A percentile compares a stretch with the other conserved stretches of the same genome.
Conservation (phyloP, 2,329 filamentous ascomycete species). For the Cladosporium halotolerans region DNA sequence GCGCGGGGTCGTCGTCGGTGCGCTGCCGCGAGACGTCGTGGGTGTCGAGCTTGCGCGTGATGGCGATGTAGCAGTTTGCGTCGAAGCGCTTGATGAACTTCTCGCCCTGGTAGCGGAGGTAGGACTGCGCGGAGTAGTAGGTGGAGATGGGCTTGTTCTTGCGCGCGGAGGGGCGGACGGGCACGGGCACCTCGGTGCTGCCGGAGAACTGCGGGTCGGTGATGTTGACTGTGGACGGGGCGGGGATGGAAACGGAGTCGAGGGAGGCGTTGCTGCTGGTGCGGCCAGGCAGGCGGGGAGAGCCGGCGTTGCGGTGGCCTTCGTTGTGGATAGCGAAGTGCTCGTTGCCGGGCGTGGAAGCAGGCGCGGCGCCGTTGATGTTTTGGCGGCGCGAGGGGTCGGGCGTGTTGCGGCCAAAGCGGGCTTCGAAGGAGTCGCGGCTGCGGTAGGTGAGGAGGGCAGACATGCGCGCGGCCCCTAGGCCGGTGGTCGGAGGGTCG, state of each 20-base stretch:
- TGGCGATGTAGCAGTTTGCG: slow-evolving; percentile 97
- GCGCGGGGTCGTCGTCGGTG: slow-evolving; percentile 29
- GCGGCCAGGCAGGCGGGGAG: slow-evolving; percentile 36
- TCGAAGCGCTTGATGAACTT: slow-evolving; percentile 98
- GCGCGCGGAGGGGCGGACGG: slow-evolving; percentile 27
- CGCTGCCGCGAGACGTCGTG: slow-evolving; percentile 86
- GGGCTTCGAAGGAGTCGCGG: slow-evolving; percentile 91
- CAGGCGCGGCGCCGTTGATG: slow-evolving; percentile 60
- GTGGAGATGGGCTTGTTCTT: slow-evolving; percentile 45
- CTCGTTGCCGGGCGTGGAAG: slow-evolving; percentile 36
- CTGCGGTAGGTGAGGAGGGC: slow-evolving; percentile 93
- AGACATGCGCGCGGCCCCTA: slow-evolving; percentile 94
- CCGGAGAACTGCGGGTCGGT: slow-evolving; percentile 44
- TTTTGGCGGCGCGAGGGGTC: slow-evolving; percentile 78
- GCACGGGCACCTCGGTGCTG: slow-evolving; percentile 31
- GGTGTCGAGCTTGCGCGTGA: slow-evolving; percentile 94
- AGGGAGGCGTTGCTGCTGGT: slow-evolving; percentile 26
- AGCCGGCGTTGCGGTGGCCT: slow-evolving; percentile 43
- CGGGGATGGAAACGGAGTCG: slow-evolving; percentile 18
- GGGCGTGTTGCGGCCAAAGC: slow-evolving; percentile 88
- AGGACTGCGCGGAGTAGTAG: slow-evolving; percentile 98
- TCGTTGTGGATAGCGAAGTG: slow-evolving; percentile 50
- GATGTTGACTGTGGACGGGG: slow-evolving; percentile 20
- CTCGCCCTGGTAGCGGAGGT: slow-evolving; percentile 88
- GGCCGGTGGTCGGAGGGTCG: slow-evolving; percentile 77